Percentiles rank a stretch among this genome's conserved stretches.
Evolutionary conservation across 2,329 filamentous ascomycete species (phyloP).

Genomic region (Triangularia verruculosa): DNA sequence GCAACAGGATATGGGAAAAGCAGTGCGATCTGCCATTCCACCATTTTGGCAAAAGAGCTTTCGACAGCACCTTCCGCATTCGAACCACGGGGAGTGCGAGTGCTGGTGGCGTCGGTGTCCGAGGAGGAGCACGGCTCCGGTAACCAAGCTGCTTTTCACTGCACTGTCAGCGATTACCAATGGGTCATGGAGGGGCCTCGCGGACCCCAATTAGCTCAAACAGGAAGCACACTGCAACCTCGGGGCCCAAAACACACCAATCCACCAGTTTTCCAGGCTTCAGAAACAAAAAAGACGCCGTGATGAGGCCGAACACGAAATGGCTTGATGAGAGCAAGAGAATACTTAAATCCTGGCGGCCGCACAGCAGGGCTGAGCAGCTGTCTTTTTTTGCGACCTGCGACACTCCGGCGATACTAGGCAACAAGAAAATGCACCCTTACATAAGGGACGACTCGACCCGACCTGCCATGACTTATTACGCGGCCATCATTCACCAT

Average conservation of each 20-base stretch:
- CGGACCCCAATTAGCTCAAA: constrained; percentile 2
- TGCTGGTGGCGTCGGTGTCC: neutral
- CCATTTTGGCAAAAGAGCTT: neutral
- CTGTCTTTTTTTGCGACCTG: neutral
- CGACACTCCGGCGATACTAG: neutral
- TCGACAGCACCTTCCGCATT: constrained; percentile 5
- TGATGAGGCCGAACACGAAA: neutral
- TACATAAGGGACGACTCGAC: neutral
- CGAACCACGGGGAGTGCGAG: constrained; percentile 1
- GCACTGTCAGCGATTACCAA: constrained; percentile 27
- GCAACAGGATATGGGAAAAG: neutral
- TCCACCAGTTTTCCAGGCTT: neutral
- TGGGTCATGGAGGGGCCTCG: constrained; percentile 3
- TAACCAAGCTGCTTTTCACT: constrained; percentile 8
- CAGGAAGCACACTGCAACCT: constrained; percentile 11
- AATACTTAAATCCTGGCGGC: constrained; percentile 7
- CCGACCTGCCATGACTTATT: neutral
- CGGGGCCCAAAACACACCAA: neutral
- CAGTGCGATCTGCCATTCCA: neutral
- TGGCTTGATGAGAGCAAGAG: neutral
- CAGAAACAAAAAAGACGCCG: constrained; percentile 1
- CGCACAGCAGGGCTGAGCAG: constrained; percentile 7
- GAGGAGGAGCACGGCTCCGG: constrained; percentile 9
- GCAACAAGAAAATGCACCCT: constrained; percentile 5
- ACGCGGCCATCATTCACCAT: neutral